These are phyloP conservation scores for Penicillium sp. DNA, from an alignment of 2,329 filamentous ascomycete genomes.

Conservation along the genomic window DNA sequence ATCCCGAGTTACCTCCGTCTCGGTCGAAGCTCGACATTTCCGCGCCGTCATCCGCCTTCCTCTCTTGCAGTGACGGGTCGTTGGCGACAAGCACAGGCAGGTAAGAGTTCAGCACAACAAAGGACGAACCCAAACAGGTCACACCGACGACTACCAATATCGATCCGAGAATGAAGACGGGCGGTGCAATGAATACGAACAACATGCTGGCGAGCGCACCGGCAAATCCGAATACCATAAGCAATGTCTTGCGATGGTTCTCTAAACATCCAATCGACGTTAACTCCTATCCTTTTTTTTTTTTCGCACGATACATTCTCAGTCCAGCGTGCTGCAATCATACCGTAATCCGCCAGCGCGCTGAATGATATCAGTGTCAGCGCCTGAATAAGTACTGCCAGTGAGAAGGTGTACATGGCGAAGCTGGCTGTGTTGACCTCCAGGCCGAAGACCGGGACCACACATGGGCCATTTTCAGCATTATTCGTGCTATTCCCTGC, in stretches of 20 bases:
- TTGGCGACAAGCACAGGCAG: conserved; percentile 82
- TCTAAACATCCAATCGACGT: conserved; percentile 21
- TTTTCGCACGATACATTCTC: neutral
- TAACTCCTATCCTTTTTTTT: conserved; percentile 2
- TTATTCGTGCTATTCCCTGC: conserved; percentile 23
- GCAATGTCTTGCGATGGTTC: conserved; percentile 71
- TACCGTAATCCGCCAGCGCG: conserved; percentile 74
- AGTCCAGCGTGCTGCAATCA: conserved; percentile 36
- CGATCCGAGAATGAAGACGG: conserved; percentile 73
- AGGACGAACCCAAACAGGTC: conserved; percentile 84
- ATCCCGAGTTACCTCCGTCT: conserved; percentile 18
- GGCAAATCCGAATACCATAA: conserved; percentile 75
- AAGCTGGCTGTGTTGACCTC: conserved; percentile 42
- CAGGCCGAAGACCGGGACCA: conserved; percentile 34
- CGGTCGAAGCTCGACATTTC: conserved; percentile 28
- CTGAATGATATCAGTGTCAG: conserved; percentile 73
- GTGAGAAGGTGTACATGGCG: conserved; percentile 70
- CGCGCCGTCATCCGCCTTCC: conserved; percentile 20
- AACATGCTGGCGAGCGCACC: conserved; percentile 81
- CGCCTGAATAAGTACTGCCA: conserved; percentile 82
- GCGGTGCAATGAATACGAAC: conserved; percentile 75
- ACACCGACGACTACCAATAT: conserved; percentile 82
- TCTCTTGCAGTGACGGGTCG: conserved; percentile 58
- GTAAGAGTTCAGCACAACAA: conserved; percentile 89
- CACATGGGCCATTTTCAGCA: conserved; percentile 30